These are phyloP conservation scores for Coffea humblotiana DNA, from an alignment of 305 asterid species.

Conservation along the genomic window DNA sequence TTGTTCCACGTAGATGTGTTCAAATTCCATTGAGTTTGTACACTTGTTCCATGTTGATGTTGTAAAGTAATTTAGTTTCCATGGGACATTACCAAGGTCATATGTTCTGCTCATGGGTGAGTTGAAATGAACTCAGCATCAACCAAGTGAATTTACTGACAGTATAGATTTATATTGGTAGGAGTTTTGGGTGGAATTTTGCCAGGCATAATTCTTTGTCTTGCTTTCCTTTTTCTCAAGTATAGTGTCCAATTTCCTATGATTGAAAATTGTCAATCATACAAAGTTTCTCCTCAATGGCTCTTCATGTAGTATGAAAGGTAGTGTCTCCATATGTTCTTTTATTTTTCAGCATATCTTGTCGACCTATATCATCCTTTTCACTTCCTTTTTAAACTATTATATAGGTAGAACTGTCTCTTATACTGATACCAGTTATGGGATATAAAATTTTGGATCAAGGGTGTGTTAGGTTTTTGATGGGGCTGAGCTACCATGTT, in stretches of 20 bases:
- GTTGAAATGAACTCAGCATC: not conserved
- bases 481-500: not conserved
- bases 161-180: not conserved
- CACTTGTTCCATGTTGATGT: not conserved
- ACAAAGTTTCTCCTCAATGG: not conserved
- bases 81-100: not conserved
- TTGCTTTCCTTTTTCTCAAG: not conserved
- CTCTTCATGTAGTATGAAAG: not conserved
- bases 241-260: not conserved
- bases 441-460: not conserved
- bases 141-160: not conserved
- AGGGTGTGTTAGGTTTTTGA: not conserved
- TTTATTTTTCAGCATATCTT: not conserved
- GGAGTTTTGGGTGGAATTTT: not conserved
- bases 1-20: not conserved
- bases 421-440: not conserved
- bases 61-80: not conserved
- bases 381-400: not conserved
- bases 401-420: not conserved
- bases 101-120: not conserved
- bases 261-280: not conserved
- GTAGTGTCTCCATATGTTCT: not conserved
- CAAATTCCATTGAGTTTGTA: not conserved
- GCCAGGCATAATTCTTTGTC: not conserved
- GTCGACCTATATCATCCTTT: not conserved